A percentile compares a stretch with the other conserved stretches of the same genome.
Evolutionary conservation across 805 yeast genomes (phyloP).

Genomic region (Schizosaccharomyces pombe): DNA sequence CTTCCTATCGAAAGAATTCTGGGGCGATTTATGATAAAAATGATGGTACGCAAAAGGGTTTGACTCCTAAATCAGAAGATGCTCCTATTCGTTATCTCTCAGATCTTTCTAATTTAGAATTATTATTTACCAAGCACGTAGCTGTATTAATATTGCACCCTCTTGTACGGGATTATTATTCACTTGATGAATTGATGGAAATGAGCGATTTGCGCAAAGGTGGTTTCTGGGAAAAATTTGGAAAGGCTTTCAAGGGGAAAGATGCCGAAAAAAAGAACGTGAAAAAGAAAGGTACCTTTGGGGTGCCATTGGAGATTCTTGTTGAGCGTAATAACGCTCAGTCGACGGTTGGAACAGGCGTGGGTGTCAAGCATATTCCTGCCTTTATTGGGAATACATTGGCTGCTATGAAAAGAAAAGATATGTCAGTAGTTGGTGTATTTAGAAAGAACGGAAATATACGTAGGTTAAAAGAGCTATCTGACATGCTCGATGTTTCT

Average conservation of each 20-base stretch:
- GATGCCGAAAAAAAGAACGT: conserved; percentile 8
- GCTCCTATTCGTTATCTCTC: conserved; percentile 11
- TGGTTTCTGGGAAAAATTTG: conserved; percentile 26
- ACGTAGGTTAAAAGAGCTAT: conserved; percentile 47
- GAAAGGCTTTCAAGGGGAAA: conserved; percentile 17
- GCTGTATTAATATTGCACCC: conserved; percentile 25
- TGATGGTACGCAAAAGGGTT: background rate
- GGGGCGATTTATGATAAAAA: conserved; percentile 4
- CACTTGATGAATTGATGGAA: conserved; percentile 21
- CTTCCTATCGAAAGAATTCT: background rate
- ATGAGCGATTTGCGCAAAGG: conserved; percentile 17
- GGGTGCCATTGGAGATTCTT: conserved; percentile 45
- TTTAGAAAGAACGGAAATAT: conserved; percentile 93
- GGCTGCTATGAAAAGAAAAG: conserved; percentile 53
- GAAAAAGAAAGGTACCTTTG: conserved; percentile 35
- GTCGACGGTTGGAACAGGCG: conserved; percentile 65
- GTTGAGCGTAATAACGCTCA: conserved; percentile 56
- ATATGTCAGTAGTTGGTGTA: conserved; percentile 77
- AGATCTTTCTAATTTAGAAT: conserved; percentile 29
- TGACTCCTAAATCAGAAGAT: background rate
- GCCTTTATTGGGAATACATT: conserved; percentile 68
- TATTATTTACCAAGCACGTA: conserved; percentile 33
- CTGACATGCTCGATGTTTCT: conserved; percentile 54
- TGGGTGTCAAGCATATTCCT: conserved; percentile 59
- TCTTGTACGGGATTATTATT: conserved; percentile 15